phyloP scores from a whole-genome alignment of 1,284 basidiomycete species.

The Apiotrichum porosum region DNA sequence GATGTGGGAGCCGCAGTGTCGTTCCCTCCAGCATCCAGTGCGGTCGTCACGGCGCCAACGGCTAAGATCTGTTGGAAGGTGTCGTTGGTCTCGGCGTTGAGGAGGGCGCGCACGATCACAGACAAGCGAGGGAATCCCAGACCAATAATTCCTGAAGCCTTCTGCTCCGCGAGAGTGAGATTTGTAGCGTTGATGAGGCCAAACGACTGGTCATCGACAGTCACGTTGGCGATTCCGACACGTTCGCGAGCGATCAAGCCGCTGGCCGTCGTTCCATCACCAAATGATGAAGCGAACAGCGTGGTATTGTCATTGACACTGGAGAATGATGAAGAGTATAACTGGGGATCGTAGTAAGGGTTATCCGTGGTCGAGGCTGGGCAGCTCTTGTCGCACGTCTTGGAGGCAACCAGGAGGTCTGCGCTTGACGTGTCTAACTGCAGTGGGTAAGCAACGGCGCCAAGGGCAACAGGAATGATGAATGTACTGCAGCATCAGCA shows the following conservation, averaged over 20 bases:
- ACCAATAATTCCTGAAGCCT: slow-evolving; percentile 48
- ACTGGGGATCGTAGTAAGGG: slow-evolving; percentile 35
- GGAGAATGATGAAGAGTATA: slow-evolving; percentile 19
- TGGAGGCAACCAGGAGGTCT: slow-evolving; percentile 41
- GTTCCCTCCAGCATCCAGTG: no score
- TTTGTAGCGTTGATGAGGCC: slow-evolving; percentile 47
- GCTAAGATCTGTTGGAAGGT: no score
- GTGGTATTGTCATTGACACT: slow-evolving; percentile 29
- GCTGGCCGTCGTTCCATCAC: slow-evolving; percentile 29
- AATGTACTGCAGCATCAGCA: slow-evolving; percentile 27
- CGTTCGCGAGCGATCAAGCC: slow-evolving; percentile 37
- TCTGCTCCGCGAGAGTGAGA: slow-evolving; percentile 40
- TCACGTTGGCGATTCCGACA: slow-evolving; percentile 22
- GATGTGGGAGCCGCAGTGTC: no score
- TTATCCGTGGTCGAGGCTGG: slow-evolving; percentile 20
- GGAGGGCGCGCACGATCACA: slow-evolving; percentile 12
- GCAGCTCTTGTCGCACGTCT: slow-evolving; percentile 32
- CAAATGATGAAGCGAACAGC: slow-evolving; percentile 26
- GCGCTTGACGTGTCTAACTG: slow-evolving; percentile 44
- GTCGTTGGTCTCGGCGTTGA: slow-evolving; percentile 6
- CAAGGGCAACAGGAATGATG: slow-evolving; percentile 36
- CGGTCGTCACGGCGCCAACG: not conserved
- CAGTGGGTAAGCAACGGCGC: slow-evolving; percentile 36
- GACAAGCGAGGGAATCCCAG: slow-evolving; percentile 48
- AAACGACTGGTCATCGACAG: slow-evolving; percentile 25